Evolutionary conservation across 202 grass and related monocot species (phyloP).

Genomic region (Elaeis oleifera): DNA sequence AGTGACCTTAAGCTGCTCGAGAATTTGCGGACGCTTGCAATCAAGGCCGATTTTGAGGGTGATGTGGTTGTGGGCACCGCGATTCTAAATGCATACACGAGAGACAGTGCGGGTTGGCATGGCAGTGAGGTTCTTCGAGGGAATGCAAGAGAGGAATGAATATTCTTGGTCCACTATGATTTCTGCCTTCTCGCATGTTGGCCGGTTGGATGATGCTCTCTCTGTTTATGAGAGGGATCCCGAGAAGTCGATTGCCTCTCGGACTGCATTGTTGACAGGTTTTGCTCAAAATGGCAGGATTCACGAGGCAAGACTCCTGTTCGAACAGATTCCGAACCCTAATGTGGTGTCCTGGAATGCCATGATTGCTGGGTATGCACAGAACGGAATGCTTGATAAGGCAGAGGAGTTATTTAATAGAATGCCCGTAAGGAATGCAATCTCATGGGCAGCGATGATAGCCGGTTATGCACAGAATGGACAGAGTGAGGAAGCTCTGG

Average conservation of each 20-base stretch:
- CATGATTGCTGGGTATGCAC: conserved; percentile 66
- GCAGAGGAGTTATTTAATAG: conserved; percentile 49
- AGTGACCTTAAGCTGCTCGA: conserved; percentile 4
- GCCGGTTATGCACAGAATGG: conserved; percentile 57
- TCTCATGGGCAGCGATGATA: conserved; percentile 69
- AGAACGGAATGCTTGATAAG: conserved; percentile 50
- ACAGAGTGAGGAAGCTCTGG: conserved; percentile 53
- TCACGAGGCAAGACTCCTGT: conserved; percentile 49
- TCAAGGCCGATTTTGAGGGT: conserved; percentile 19
- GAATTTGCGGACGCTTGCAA: conserved; percentile 18
- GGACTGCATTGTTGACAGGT: conserved; percentile 21
- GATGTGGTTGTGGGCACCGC: conserved; percentile 21
- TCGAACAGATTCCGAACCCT: conserved; percentile 62
- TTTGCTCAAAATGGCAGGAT: conserved; percentile 47
- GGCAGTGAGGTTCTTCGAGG: conserved; percentile 22
- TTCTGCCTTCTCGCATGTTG: conserved; percentile 7
- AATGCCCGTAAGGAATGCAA: conserved; percentile 48
- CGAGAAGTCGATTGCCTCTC: conserved; percentile 9
- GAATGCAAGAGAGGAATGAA: conserved; percentile 22
- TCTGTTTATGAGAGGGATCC: conserved; percentile 22
- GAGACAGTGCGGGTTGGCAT: neutral
- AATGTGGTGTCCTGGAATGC: conserved; percentile 75
- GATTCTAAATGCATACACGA: conserved; percentile 19
- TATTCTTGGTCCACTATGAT: conserved; percentile 29
- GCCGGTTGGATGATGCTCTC: conserved; percentile 18